phyloP scores from a whole-genome alignment of 2,329 filamentous ascomycete genomes.

The Helminthosporium solani region DNA sequence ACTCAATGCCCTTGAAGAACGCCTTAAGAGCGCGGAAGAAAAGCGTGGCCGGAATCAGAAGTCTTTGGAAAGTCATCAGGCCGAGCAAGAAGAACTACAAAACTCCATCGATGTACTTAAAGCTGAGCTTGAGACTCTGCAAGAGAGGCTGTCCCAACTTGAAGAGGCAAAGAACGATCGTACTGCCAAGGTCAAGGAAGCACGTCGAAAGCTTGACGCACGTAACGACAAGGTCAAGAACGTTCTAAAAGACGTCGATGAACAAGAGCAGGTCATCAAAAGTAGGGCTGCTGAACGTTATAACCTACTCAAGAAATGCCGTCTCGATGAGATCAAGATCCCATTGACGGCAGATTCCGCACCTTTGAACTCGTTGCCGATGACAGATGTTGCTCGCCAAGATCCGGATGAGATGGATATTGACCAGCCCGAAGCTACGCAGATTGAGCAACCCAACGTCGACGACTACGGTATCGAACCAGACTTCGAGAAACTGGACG shows the following conservation, averaged over 20 bases:
- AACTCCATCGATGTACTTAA: conserved; percentile 70
- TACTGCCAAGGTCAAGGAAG: conserved; percentile 73
- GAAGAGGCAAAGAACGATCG: conserved; percentile 68
- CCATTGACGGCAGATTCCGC: conserved; percentile 72
- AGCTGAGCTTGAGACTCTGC: conserved; percentile 74
- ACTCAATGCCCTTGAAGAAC: conserved; percentile 66
- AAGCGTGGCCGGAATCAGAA: conserved; percentile 66
- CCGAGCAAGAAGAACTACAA: conserved; percentile 73
- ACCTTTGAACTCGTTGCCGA: conserved; percentile 76
- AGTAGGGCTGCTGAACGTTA: conserved; percentile 83
- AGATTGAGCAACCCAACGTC: conserved; percentile 58
- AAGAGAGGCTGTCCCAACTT: conserved; percentile 68
- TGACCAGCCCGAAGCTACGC: conserved; percentile 64
- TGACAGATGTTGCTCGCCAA: conserved; percentile 71
- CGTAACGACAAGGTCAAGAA: conserved; percentile 80
- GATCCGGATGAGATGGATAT: conserved; percentile 90
- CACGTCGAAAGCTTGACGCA: conserved; percentile 77
- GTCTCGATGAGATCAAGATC: conserved; percentile 87
- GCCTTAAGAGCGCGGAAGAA: conserved; percentile 68
- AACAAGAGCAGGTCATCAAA: conserved; percentile 81
- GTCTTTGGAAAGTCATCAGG: conserved; percentile 63
- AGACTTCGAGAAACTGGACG: conserved; percentile 78
- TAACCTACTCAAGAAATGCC: conserved; percentile 80
- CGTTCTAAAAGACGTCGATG: conserved; percentile 70
- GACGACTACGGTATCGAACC: conserved; percentile 91